Conservation (phyloP, 768 basidiomycete genomes). For the Exidia glandulosa region DNA sequence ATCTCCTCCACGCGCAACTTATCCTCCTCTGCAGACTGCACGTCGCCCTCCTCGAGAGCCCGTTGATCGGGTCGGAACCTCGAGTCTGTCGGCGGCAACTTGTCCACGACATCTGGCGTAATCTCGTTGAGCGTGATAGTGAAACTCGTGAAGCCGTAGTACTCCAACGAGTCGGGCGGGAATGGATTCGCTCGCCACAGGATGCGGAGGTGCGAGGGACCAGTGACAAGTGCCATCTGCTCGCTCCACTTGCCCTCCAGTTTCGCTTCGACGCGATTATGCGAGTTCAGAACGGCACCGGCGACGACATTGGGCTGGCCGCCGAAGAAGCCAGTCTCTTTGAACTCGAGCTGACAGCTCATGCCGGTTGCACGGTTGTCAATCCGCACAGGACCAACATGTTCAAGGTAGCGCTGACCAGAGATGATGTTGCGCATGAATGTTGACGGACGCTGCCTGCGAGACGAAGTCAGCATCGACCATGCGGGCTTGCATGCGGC, state of each 20-base stretch:
- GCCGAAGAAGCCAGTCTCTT: conserved; percentile 77
- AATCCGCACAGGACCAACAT: conserved; percentile 68
- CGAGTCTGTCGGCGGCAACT: conserved; percentile 72
- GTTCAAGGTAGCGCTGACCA: conserved; percentile 85
- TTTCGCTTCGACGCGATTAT: conserved; percentile 43
- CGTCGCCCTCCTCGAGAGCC: conserved; percentile 66
- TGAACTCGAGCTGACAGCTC: conserved; percentile 71
- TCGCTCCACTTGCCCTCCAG: conserved; percentile 92
- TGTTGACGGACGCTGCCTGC: conserved; percentile 76
- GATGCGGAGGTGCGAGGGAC: conserved; percentile 55
- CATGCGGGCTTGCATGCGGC: conserved; percentile 6
- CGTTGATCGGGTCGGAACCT: conserved; percentile 72
- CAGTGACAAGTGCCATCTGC: conserved; percentile 56
- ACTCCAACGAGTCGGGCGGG: conserved; percentile 56
- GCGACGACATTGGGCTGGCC: conserved; percentile 55
- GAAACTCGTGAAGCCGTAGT: conserved; percentile 76
- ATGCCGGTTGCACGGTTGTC: conserved; percentile 45
- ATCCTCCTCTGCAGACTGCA: conserved; percentile 59
- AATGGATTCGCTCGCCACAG: conserved; percentile 72
- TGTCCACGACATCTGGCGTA: conserved; percentile 48
- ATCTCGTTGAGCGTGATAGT: conserved; percentile 76
- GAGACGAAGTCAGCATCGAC: background rate
- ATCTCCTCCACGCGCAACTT: conserved; percentile 64
- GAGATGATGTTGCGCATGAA: conserved; percentile 86
- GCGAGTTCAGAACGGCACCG: conserved; percentile 43